Conservation (phyloP, 73 alveolate species). For the Paramecium octaurelia region DNA sequence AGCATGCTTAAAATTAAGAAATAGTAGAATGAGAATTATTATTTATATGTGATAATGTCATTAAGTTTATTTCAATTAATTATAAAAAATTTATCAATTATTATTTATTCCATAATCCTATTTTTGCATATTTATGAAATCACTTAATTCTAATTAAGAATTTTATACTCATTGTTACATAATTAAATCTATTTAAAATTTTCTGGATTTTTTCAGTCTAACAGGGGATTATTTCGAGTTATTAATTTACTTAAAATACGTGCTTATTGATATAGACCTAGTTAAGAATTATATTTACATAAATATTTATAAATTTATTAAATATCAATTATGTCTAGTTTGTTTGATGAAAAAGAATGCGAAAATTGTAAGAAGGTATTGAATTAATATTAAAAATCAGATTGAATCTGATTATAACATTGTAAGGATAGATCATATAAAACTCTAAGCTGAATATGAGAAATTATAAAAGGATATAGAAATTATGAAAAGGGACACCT, state of each 20-base stretch:
- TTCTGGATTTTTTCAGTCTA: neutral
- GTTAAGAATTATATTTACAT: neutral
- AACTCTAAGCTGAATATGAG: neutral
- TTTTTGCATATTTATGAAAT: too few relatives aligned
- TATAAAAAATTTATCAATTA: too few relatives aligned
- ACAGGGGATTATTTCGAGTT: too few relatives aligned
- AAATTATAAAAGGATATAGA: neutral
- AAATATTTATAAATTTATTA: neutral
- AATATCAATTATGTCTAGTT: neutral
- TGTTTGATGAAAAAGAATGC: neutral
- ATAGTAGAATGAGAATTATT: neutral
- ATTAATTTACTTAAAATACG: too few relatives aligned
- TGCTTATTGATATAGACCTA: too few relatives aligned
- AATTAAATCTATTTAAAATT: neutral
- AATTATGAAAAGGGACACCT: neutral
- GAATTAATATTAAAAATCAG: neutral
- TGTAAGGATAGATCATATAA: neutral
- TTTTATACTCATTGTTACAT: neutral
- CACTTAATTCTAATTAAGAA: too few relatives aligned
- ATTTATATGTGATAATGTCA: neutral
- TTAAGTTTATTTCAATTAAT: neutral
- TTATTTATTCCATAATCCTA: neutral
- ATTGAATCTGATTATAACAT: neutral
- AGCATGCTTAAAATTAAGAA: constrained; percentile 9
- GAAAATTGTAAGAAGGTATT: neutral